These are phyloP conservation scores for Tylopilus balloui DNA, from an alignment of 768 basidiomycete species.

Conservation along the genomic window DNA sequence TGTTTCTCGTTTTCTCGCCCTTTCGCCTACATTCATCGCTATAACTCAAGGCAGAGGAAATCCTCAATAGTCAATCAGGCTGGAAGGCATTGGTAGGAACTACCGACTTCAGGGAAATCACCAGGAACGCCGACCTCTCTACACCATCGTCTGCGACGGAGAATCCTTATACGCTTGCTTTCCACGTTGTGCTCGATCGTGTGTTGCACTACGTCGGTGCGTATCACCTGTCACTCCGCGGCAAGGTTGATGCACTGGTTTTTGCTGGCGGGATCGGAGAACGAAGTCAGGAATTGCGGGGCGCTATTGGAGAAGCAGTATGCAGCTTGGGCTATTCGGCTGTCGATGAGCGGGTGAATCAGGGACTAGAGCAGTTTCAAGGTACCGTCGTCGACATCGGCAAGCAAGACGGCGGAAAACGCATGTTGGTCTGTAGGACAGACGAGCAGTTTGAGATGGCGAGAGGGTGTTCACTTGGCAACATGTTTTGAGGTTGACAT, in stretches of 20 bases:
- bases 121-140: constrained; percentile 35
- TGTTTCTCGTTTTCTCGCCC: background rate
- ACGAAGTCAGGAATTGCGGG: constrained; percentile 55
- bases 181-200: constrained; percentile 75
- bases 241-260: constrained; percentile 70
- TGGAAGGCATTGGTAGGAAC: constrained; percentile 79
- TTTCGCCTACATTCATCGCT: background rate
- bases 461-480: constrained; percentile 31
- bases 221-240: constrained; percentile 69
- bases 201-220: constrained; percentile 68
- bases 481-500: constrained; percentile 16
- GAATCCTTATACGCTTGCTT: constrained; percentile 56
- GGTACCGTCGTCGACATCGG: constrained; percentile 49
- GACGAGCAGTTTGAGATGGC: constrained; percentile 60
- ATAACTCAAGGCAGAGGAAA: constrained; percentile 56
- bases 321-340: constrained; percentile 57
- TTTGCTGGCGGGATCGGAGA: constrained; percentile 92
- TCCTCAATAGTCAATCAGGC: constrained; percentile 71
- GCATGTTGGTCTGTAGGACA: constrained; percentile 58
- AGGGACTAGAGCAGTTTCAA: constrained; percentile 30
- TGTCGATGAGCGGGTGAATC: constrained; percentile 48
- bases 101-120: constrained; percentile 75
- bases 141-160: constrained; percentile 19
- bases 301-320: constrained; percentile 50
- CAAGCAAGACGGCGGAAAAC: constrained; percentile 24